A percentile compares a stretch with the other conserved stretches of the same genome.
Conservation (phyloP, 139 green algal genomes). For the Spirogloea muscicola region DNA sequence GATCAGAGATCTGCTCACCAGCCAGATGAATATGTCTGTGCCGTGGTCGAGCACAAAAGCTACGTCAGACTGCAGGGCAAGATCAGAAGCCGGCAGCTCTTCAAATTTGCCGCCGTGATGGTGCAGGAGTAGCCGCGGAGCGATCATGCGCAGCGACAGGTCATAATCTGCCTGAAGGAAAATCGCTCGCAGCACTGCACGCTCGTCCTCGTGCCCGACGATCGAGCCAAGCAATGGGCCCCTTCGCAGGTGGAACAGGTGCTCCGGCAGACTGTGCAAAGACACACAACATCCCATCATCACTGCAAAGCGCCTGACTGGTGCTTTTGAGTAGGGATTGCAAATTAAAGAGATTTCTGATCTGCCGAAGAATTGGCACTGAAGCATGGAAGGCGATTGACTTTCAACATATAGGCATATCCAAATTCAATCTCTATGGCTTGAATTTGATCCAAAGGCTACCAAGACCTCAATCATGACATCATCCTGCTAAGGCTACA, state of each 20-base stretch:
- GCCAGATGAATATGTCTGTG: constrained; percentile 51
- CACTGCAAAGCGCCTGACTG: too few relatives aligned
- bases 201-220: constrained; percentile 51
- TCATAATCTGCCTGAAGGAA: constrained; percentile 43
- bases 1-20: constrained; percentile 4
- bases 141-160: constrained; percentile 26
- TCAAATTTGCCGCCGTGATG: constrained; percentile 10
- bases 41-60: constrained; percentile 53
- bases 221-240: constrained; percentile 51
- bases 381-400: too few relatives aligned
- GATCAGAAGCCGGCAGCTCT: constrained; percentile 28
- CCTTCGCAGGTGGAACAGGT: constrained; percentile 54
- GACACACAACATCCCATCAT: too few relatives aligned
- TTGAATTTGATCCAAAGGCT: too few relatives aligned
- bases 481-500: too few relatives aligned
- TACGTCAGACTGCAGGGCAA: constrained; percentile 30
- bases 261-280: constrained; percentile 49
- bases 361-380: too few relatives aligned
- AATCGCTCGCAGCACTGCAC: constrained; percentile 35
- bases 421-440: too few relatives aligned
- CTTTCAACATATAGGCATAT: too few relatives aligned
- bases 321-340: too few relatives aligned
- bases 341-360: too few relatives aligned
- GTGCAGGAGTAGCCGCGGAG: constrained; percentile 8
- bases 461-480: too few relatives aligned